Evolutionary conservation across 2,329 filamentous ascomycete species (phyloP), one percentile per base, ranked within the genome.

Genomic region (Setomelanomma holmii): DNA sequence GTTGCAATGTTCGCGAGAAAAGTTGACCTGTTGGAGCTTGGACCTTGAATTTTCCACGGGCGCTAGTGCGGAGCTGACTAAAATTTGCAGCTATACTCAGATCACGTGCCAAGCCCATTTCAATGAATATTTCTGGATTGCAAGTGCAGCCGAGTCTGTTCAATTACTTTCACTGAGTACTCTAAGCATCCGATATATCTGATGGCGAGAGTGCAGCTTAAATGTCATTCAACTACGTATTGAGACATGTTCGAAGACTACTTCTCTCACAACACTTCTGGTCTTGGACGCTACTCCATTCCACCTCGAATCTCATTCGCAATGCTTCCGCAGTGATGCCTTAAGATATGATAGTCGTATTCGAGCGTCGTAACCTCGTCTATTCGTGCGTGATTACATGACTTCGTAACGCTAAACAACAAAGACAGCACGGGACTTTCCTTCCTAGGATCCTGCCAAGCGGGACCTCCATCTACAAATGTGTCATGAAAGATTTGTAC

Each of bases 11-110:
- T 42, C 33, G 40, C 36, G 43, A 57, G 52, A 60, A 61, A 60
- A 59, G 57, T 56, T 58, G 35, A 49, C 41, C 14, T 50, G 7
- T 12, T 20, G 40, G 49, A 55, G 49, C 49, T 46, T 39, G 49
- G 39, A 53, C 46, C 21, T 16, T 24, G 30, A 36, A 36, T 49
- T 49, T 43, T 34, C 39, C 24, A 17, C 22, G 40, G 40, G n/a
- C 40, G 40, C 46, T 49, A 49, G 40, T 34, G 39, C 39, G 20
- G n/a, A 23, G 21, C 16, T 40, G 35, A 39, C 43, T 38, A n/a
- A n/a, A n/a, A n/a, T n/a, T n/a, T n/a, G n/a, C 30, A 36, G 24
- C 24, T 30, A 12, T 12, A 12, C 24, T 30, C 6, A 7, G 24
- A 30, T 12, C 6, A 7, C 24, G 6, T 30, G 24, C 7, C 24